These are phyloP conservation scores for Trichocladium antarcticum DNA, from an alignment of 495 filamentous ascomycete genomes.

Conservation along the genomic window DNA sequence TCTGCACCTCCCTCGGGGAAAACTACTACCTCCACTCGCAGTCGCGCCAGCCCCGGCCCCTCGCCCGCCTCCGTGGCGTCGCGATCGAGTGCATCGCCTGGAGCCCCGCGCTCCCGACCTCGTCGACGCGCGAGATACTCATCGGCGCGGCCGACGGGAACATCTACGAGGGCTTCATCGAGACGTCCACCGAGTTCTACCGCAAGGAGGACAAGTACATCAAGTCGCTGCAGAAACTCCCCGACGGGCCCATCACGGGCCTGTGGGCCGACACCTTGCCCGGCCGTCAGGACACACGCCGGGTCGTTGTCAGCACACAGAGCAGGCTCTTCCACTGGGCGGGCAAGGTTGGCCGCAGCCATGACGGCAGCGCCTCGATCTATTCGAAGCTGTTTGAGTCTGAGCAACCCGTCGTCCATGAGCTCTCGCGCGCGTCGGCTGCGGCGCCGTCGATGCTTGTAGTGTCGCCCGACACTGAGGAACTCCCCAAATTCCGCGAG, in stretches of 20 bases:
- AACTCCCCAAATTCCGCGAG: constrained; percentile 29
- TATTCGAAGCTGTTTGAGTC: constrained; percentile 80
- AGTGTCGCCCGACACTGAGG: constrained; percentile 62
- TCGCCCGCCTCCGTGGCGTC: constrained; percentile 76
- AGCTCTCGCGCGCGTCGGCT: constrained; percentile 46
- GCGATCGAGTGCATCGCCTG: constrained; percentile 82
- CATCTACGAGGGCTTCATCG: constrained; percentile 91
- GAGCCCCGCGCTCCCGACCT: constrained; percentile 93
- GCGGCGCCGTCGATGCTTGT: constrained; percentile 52
- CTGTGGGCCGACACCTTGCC: constrained; percentile 67
- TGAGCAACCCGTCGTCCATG: constrained; percentile 64
- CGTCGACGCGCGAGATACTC: constrained; percentile 91
- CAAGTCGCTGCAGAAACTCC: constrained; percentile 63
- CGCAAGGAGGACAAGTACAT: constrained; percentile 87
- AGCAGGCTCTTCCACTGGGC: constrained; percentile 64
- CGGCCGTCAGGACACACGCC: constrained; percentile 49
- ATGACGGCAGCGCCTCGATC: constrained; percentile 70
- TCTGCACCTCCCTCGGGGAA: constrained; percentile 82
- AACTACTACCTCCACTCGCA: constrained; percentile 98
- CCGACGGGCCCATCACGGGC: constrained; percentile 69
- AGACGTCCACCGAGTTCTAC: constrained; percentile 87
- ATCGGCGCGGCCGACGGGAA: constrained; percentile 85
- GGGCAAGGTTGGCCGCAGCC: constrained; percentile 62
- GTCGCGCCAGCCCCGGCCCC: constrained; percentile 69
- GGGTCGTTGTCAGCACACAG: constrained; percentile 68